Evolutionary conservation across 495 filamentous ascomycete genomes (phyloP).

Genomic region (Daldinia concentrica): DNA sequence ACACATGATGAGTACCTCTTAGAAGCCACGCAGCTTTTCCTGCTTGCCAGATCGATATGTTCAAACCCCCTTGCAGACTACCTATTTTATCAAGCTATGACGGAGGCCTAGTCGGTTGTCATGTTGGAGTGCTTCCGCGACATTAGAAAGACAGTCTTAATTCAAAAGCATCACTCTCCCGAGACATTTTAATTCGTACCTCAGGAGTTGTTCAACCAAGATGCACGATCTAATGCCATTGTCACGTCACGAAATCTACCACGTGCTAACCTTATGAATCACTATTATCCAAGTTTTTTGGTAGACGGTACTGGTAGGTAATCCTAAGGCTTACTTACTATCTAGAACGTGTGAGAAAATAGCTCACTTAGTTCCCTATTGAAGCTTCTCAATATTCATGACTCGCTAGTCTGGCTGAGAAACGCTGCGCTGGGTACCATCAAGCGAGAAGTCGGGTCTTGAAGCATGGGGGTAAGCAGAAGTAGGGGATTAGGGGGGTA

Average conservation of each 20-base stretch:
- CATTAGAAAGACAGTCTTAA: not conserved
- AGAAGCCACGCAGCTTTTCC: not conserved
- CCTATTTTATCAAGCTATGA: not conserved
- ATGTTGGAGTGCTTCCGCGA: not conserved
- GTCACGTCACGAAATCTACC: not conserved
- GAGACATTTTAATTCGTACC: not conserved
- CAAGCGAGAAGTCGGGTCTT: not conserved
- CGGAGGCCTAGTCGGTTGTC: not conserved
- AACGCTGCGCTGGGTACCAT: not conserved
- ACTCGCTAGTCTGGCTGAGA: not conserved
- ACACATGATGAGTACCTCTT: not conserved
- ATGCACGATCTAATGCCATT: not conserved
- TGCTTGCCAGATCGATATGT: not conserved
- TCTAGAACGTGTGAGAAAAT: not conserved
- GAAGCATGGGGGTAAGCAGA: slow-evolving; percentile 1
- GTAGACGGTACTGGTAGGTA: not conserved
- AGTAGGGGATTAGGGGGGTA: not conserved
- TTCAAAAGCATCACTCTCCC: not conserved
- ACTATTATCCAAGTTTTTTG: not conserved
- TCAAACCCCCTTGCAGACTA: not conserved
- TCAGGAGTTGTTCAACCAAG: not conserved
- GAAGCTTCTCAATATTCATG: not conserved
- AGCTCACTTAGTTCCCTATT: not conserved
- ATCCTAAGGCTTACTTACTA: not conserved
- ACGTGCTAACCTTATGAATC: not conserved